phyloP scores from a whole-genome alignment of 169 alveolate genomes.

The Plasmodium chabaudi region DNA sequence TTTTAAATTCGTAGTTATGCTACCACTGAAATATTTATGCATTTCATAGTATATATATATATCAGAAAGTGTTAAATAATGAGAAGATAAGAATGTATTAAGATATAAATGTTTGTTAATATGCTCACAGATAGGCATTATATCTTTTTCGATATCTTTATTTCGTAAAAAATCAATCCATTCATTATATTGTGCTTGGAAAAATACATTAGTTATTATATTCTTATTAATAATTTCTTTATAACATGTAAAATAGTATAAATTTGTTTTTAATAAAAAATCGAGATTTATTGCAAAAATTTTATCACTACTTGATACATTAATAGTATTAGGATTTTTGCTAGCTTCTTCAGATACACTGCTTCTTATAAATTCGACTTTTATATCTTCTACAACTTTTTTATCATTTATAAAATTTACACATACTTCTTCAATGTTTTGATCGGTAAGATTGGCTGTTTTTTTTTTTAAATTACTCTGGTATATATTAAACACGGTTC shows the following conservation, averaged over 20 bases:
- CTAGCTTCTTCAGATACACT: not conserved
- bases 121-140: conserved; percentile 24
- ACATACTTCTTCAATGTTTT: not conserved
- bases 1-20: not conserved
- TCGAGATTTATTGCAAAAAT: conserved; percentile 62
- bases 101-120: conserved; percentile 58
- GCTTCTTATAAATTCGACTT: conserved; percentile 47
- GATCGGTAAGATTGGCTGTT: not conserved
- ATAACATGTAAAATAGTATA: conserved; percentile 9
- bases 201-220: conserved; percentile 10
- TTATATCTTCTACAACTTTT: conserved; percentile 38
- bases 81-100: conserved; percentile 27
- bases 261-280: conserved; percentile 36
- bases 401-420: conserved; percentile 29
- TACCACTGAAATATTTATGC: conserved; percentile 40
- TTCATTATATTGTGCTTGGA: conserved; percentile 69
- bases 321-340: too few species aligned
- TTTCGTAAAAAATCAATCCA: conserved; percentile 53
- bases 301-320: conserved; percentile 44
- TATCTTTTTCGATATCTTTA: conserved; percentile 32
- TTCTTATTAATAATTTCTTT: conserved; percentile 22
- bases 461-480: not conserved
- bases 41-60: conserved; percentile 55
- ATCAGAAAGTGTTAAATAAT: conserved; percentile 62
- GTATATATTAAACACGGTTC: conserved; percentile 26